These are phyloP conservation scores for Dryas octopetala DNA, from an alignment of 306 rosid genomes.

Conservation along the genomic window DNA sequence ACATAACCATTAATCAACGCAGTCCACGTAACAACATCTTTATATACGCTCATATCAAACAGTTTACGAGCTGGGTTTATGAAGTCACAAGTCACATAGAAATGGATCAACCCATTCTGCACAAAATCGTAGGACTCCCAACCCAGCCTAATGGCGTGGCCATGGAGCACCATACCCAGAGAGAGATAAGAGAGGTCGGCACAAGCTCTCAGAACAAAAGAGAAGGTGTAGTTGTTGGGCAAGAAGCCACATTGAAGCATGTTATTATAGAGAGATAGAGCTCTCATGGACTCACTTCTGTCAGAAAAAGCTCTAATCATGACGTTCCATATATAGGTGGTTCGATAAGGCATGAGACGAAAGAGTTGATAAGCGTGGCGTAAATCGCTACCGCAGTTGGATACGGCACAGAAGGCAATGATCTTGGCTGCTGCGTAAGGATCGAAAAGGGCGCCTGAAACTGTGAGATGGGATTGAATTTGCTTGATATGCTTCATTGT, in stretches of 20 bases:
- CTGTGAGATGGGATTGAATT: conserved; percentile 42
- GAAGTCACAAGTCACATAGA: conserved; percentile 33
- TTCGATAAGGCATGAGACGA: conserved; percentile 30
- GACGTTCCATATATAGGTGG: conserved; percentile 43
- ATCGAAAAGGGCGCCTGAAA: conserved; percentile 37
- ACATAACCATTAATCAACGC: conserved; percentile 46
- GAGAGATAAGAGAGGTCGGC: conserved; percentile 29
- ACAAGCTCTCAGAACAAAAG: conserved; percentile 43
- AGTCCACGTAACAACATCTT: conserved; percentile 50
- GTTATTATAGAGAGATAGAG: conserved; percentile 34
- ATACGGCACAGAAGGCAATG: conserved; percentile 27
- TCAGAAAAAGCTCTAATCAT: conserved; percentile 45
- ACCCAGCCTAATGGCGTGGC: conserved; percentile 37
- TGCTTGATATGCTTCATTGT: conserved; percentile 37
- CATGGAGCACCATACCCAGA: conserved; percentile 35
- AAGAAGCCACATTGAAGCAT: conserved; percentile 36
- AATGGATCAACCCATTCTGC: conserved; percentile 48
- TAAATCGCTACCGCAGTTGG: conserved; percentile 20
- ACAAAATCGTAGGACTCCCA: conserved; percentile 57
- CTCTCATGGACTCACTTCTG: conserved; percentile 25
- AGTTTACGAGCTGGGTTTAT: conserved; percentile 34
- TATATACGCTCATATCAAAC: conserved; percentile 31
- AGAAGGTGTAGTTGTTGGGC: conserved; percentile 48
- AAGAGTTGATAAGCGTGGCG: conserved; percentile 41
- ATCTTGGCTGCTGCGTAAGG: conserved; percentile 44